Percentiles rank a stretch among this genome's conserved stretches.
Conservation (phyloP, 208 protist genomes). For the Naegleria lovaniensis region DNA sequence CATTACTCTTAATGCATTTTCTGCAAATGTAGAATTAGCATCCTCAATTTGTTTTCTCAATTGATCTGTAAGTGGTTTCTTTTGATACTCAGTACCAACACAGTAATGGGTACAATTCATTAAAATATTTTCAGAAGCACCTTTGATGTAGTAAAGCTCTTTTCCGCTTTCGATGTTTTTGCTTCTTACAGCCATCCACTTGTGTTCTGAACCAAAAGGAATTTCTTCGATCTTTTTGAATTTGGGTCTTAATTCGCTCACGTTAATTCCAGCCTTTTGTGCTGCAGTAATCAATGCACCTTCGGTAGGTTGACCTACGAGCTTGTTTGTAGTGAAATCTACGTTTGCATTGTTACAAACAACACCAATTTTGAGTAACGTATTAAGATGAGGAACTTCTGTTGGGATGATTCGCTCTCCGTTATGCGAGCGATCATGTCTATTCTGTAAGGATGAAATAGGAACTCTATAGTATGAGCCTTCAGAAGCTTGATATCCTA, state of each 20-base stretch:
- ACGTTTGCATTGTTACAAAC: conserved; percentile 43
- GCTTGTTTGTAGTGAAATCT: background rate
- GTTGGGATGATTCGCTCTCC: background rate
- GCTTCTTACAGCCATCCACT: conserved; percentile 15
- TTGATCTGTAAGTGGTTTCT: background rate
- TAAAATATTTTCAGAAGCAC: conserved; percentile 78
- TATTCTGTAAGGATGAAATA: background rate
- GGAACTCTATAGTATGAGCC: background rate
- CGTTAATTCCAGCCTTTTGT: conserved; percentile 31
- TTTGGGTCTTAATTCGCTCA: background rate
- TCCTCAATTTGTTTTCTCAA: background rate
- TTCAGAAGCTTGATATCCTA: conserved; percentile 5
- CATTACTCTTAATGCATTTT: conserved; percentile 36
- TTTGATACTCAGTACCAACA: background rate
- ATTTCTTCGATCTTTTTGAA: conserved; percentile 4
- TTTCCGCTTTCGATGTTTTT: background rate
- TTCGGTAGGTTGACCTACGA: conserved; percentile 45
- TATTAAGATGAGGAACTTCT: background rate
- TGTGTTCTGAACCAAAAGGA: background rate
- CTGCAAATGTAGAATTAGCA: conserved; percentile 22
- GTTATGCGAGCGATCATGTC: background rate
- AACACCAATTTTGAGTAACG: conserved; percentile 12
- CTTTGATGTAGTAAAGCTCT: conserved; percentile 71
- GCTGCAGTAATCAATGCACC: conserved; percentile 37
- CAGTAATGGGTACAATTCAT: conserved; percentile 58